Evolutionary conservation across 352 stramenopile species (phyloP).

Genomic region (Phytophthora chlamydospora): DNA sequence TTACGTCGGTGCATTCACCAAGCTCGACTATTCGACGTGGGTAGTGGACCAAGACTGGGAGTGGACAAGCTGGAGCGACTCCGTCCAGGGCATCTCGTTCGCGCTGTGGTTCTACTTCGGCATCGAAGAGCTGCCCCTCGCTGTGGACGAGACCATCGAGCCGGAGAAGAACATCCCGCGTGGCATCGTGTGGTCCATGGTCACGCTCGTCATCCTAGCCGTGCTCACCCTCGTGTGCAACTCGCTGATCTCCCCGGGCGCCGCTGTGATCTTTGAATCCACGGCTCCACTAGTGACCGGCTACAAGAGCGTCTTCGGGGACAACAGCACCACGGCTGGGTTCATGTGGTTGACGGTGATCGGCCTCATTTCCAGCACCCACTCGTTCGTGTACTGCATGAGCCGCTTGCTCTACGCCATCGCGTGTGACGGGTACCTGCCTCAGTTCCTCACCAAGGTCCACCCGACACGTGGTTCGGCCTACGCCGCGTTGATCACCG

Average conservation of each 20-base stretch:
- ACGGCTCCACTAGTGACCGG: constrained; percentile 57
- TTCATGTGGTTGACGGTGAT: constrained; percentile 76
- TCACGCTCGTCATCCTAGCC: constrained; percentile 53
- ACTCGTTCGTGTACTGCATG: constrained; percentile 84
- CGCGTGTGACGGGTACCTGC: constrained; percentile 64
- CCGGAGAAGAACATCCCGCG: constrained; percentile 72
- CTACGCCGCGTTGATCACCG: constrained; percentile 53
- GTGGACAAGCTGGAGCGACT: constrained; percentile 49
- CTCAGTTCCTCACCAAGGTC: constrained; percentile 57
- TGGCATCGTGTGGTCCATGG: constrained; percentile 62
- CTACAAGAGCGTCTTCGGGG: constrained; percentile 78
- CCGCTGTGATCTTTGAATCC: constrained; percentile 38
- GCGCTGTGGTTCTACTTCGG: constrained; percentile 78
- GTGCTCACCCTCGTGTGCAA: constrained; percentile 66
- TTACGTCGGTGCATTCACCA: constrained; percentile 54
- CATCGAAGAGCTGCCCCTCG: constrained; percentile 77
- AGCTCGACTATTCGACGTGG: constrained; percentile 64
- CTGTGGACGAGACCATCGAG: constrained; percentile 75
- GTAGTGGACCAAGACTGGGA: constrained; percentile 58
- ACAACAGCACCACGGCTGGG: constrained; percentile 57
- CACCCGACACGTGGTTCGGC: constrained; percentile 51
- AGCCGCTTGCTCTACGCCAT: constrained; percentile 65
- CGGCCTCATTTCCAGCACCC: constrained; percentile 60
- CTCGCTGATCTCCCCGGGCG: constrained; percentile 58
- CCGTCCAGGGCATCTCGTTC: constrained; percentile 65